Percentiles rank a stretch among this genome's conserved stretches.
These are phyloP conservation scores for Anthracocystis walkeri DNA, from an alignment of 1,284 basidiomycete genomes.

Conservation along the genomic window DNA sequence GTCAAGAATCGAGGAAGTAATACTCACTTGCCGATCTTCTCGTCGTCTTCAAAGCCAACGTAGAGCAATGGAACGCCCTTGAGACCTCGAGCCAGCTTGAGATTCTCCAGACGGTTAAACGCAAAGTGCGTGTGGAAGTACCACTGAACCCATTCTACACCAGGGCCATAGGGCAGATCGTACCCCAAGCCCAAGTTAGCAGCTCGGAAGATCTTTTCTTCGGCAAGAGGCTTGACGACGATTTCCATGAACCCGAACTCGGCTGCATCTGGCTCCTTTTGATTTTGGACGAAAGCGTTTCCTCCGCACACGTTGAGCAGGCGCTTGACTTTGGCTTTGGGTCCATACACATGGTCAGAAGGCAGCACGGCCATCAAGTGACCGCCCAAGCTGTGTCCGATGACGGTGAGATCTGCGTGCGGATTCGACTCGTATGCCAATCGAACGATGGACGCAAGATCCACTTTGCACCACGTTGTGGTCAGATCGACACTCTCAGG, in stretches of 20 bases:
- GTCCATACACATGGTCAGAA: constrained; percentile 37
- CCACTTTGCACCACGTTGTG: constrained; percentile 54
- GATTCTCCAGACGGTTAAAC: constrained; percentile 44
- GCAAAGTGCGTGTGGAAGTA: constrained; percentile 59
- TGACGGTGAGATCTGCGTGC: constrained; percentile 39
- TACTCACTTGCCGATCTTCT: constrained; percentile 54
- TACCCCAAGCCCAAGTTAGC: constrained; percentile 55
- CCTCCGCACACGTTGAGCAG: constrained; percentile 59
- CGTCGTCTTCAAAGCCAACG: constrained; percentile 60
- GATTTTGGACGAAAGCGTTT: constrained; percentile 53
- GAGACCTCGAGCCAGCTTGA: constrained; percentile 39
- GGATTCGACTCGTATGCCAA: constrained; percentile 43
- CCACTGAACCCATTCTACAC: constrained; percentile 58
- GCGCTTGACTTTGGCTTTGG: constrained; percentile 46
- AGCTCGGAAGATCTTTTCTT: constrained; percentile 54
- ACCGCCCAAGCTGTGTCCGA: constrained; percentile 57
- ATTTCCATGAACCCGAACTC: constrained; percentile 55
- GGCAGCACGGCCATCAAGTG: constrained; percentile 53
- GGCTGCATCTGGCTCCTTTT: constrained; percentile 46
- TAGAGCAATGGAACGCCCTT: constrained; percentile 42
- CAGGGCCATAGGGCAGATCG: constrained; percentile 58
- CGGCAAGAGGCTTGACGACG: constrained; percentile 51
- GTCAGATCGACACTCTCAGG: constrained; percentile 50
- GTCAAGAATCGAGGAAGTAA: too few species aligned
- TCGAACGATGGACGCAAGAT: constrained; percentile 52